Evolutionary conservation across 192 early-diverging fungal genomes (phyloP).

Genomic region (Fimicolochytrium jonesii): DNA sequence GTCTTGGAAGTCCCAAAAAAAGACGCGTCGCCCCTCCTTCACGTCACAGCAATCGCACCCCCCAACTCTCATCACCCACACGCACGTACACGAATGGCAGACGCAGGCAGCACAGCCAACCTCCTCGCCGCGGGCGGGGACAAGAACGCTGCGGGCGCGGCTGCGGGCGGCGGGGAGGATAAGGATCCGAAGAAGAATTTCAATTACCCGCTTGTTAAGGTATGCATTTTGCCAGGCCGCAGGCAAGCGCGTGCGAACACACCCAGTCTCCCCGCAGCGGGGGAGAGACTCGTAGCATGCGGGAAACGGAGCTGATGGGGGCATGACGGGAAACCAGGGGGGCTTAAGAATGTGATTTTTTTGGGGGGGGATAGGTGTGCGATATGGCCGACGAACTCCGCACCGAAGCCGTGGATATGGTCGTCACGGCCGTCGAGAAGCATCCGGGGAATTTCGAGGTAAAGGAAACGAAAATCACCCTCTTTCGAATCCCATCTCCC

Average conservation of each 20-base stretch:
- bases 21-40: too few relatives aligned
- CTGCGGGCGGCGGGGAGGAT: slow-evolving; percentile 40
- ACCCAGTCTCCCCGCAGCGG: background rate
- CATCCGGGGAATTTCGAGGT: slow-evolving; percentile 61
- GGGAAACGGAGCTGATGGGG: background rate
- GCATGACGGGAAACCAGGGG: background rate
- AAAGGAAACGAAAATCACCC: background rate
- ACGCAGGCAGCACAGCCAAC: slow-evolving; percentile 43
- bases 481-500: too few relatives aligned
- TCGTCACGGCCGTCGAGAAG: slow-evolving; percentile 57
- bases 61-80: too few relatives aligned
- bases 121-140: slow-evolving; percentile 36
- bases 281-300: background rate
- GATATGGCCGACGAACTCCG: slow-evolving; percentile 56
- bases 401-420: slow-evolving; percentile 53
- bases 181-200: slow-evolving; percentile 50
- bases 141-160: slow-evolving; percentile 17
- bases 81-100: too few relatives aligned
- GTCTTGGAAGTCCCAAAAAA: too few relatives aligned
- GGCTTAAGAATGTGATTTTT: too few relatives aligned
- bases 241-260: background rate
- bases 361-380: too few relatives aligned
- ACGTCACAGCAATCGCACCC: too few relatives aligned
- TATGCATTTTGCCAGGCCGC: too few relatives aligned
- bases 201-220: slow-evolving; percentile 58